Evolutionary conservation across 2,329 filamentous ascomycete species (phyloP).

Genomic region (Diaporthe nobilis): DNA sequence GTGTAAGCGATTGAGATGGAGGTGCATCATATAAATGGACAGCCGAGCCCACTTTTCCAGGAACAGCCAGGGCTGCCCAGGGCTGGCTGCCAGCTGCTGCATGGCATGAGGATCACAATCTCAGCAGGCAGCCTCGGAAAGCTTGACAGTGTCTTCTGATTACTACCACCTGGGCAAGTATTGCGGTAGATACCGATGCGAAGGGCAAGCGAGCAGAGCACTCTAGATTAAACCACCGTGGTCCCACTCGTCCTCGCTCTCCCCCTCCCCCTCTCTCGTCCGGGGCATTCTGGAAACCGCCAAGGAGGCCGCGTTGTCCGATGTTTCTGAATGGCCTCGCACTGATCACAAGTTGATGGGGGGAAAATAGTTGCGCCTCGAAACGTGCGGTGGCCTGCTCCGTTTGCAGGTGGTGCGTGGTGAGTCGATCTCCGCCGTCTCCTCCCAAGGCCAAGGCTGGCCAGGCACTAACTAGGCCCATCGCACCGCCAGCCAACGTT

Average conservation of each 20-base stretch:
- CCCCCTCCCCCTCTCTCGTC: neutral
- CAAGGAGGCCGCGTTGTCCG: slow-evolving; percentile 22
- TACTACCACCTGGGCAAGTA: neutral
- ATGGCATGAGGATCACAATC: slow-evolving; percentile 19
- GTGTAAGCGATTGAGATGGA: slow-evolving; percentile 3
- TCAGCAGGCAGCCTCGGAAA: slow-evolving; percentile 4
- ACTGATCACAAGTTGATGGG: slow-evolving; percentile 22
- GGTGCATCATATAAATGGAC: slow-evolving; percentile 10
- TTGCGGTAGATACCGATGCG: neutral
- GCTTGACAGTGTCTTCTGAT: slow-evolving; percentile 11
- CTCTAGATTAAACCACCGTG: slow-evolving; percentile 17
- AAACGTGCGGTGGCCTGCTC: slow-evolving; percentile 21
- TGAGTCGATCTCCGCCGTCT: neutral
- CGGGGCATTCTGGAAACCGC: slow-evolving; percentile 23
- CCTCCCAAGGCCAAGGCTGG: neutral
- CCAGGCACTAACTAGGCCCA: neutral
- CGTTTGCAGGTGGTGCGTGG: neutral
- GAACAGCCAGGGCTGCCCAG: slow-evolving; percentile 13
- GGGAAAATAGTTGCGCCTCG: slow-evolving; percentile 23
- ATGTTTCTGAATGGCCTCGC: slow-evolving; percentile 32
- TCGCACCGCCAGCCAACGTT: neutral
- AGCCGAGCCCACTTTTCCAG: slow-evolving; percentile 25
- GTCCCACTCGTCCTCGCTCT: neutral
- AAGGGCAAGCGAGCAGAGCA: neutral
- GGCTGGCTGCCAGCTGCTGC: slow-evolving; percentile 11